phyloP scores from a whole-genome alignment of 192 early-diverging fungal species.

The Linnemannia schmuckeri region DNA sequence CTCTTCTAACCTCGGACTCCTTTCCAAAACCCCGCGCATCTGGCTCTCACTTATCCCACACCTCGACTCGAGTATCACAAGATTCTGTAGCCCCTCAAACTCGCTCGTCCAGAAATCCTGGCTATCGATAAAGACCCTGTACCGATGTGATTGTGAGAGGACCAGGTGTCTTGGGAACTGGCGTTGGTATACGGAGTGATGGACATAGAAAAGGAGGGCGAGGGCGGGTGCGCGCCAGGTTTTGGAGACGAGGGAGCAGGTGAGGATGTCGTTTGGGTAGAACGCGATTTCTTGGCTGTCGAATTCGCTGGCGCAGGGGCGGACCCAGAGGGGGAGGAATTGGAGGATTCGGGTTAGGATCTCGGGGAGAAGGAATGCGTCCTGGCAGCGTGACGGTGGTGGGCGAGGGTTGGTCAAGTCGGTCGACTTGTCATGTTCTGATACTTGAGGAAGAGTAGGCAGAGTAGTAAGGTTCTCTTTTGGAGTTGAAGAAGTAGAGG shows the following conservation, averaged over 20 bases:
- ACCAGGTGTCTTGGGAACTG: background rate
- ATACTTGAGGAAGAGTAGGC: background rate
- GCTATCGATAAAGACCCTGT: background rate
- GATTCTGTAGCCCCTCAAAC: background rate
- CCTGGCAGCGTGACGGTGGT: background rate
- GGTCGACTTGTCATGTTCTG: too few relatives aligned
- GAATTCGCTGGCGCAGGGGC: too few relatives aligned
- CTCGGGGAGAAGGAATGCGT: background rate
- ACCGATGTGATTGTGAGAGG: background rate
- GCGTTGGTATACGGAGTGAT: background rate
- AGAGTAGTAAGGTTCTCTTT: background rate
- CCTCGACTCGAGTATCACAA: background rate
- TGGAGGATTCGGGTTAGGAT: constrained; percentile 1
- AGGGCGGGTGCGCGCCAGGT: constrained; percentile 5
- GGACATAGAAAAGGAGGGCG: background rate
- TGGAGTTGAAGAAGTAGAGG: background rate
- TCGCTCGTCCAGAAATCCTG: background rate
- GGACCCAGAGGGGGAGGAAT: background rate
- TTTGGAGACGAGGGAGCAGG: background rate
- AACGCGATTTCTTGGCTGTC: background rate
- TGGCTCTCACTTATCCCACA: background rate
- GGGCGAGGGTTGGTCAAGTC: too few relatives aligned
- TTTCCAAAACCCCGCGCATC: background rate
- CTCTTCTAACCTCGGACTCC: background rate
- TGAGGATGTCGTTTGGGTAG: background rate